Conservation (phyloP, 345 rosid species). For the Pseudoturritis turrita region DNA sequence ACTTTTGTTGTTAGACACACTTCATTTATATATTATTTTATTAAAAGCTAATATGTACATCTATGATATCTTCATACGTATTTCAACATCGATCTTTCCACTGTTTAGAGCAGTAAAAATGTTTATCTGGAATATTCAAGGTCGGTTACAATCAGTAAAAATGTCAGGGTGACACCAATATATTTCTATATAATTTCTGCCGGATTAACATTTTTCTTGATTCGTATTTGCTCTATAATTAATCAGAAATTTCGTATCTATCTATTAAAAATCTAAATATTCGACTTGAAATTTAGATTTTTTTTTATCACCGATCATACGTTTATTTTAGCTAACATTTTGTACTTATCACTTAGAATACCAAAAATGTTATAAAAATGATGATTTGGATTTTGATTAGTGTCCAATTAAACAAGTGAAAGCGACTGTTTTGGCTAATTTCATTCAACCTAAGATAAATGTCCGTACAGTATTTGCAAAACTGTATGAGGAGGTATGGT, state of each 20-base stretch:
- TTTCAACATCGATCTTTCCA: not conserved
- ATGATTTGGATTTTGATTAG: not conserved
- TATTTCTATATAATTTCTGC: too few species aligned
- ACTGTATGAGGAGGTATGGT: too few species aligned
- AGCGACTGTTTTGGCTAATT: not conserved
- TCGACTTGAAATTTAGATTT: too few species aligned
- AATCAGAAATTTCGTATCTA: too few species aligned
- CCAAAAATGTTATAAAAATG: not conserved
- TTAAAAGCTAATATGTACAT: not conserved
- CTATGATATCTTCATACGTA: not conserved
- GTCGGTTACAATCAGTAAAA: not conserved
- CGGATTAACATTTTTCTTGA: too few species aligned
- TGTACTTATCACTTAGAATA: not conserved
- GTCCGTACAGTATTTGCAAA: too few species aligned
- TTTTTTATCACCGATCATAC: too few species aligned
- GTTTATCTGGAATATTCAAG: not conserved
- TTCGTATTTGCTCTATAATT: too few species aligned
- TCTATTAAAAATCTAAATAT: too few species aligned
- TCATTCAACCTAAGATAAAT: not conserved
- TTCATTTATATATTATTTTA: not conserved
- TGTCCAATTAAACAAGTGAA: not conserved
- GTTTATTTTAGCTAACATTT: too few species aligned
- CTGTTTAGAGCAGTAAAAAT: not conserved
- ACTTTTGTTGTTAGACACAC: slow-evolving; percentile 17
- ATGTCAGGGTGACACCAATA: too few species aligned